Percentiles rank a stretch among this genome's conserved stretches.
Evolutionary conservation across 345 rosid genomes (phyloP).

Genomic region (Populus pruinosa): DNA sequence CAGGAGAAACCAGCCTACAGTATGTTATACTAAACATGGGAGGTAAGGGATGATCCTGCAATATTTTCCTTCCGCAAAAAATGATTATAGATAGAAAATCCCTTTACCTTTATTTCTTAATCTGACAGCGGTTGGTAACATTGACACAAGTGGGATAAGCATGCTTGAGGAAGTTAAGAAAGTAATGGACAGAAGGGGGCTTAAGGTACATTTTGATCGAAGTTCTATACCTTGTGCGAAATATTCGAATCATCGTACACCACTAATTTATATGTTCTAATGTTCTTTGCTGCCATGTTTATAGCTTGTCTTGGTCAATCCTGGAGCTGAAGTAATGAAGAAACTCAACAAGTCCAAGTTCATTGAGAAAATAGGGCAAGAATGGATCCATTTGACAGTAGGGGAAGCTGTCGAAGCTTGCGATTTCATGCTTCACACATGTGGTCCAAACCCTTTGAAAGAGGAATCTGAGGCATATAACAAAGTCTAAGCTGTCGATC

Average conservation of each 20-base stretch:
- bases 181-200: conserved; percentile 47
- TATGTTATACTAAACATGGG: conserved; percentile 70
- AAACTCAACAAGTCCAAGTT: conserved; percentile 72
- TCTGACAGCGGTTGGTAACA: conserved; percentile 72
- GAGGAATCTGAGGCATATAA: conserved; percentile 37
- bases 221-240: neutral
- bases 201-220: conserved; percentile 43
- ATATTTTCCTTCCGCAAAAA: neutral
- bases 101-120: neutral
- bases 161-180: conserved; percentile 84
- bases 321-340: conserved; percentile 89
- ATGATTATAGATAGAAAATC: neutral
- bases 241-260: neutral
- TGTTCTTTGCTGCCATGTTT: neutral
- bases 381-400: conserved; percentile 76
- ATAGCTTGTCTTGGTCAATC: conserved; percentile 78
- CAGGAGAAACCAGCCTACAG: conserved; percentile 48
- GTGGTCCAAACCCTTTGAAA: conserved; percentile 31
- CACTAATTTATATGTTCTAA: neutral
- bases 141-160: conserved; percentile 93
- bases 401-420: conserved; percentile 91
- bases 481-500: conserved; percentile 25
- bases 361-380: conserved; percentile 61
- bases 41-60: conserved; percentile 31
- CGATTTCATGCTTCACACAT: conserved; percentile 64